Evolutionary conservation across 108 stramenopile species (phyloP).

Genomic region (Fragilariopsis cylindrus): DNA sequence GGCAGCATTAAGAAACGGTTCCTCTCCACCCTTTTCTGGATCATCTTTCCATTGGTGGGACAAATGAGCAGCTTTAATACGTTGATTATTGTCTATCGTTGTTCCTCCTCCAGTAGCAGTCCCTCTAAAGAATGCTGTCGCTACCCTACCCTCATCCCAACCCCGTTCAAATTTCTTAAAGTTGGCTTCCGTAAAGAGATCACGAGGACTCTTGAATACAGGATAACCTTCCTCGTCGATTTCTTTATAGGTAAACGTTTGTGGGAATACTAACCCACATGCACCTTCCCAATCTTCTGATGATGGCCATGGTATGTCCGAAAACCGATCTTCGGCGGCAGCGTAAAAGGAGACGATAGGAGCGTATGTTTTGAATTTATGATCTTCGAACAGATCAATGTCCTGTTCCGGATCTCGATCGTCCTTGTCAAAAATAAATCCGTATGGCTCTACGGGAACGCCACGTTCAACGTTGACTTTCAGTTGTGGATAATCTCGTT

Average conservation of each 20-base stretch:
- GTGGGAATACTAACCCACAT: slow-evolving; percentile 87
- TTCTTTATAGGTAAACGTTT: slow-evolving; percentile 74
- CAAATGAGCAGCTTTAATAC: slow-evolving; percentile 83
- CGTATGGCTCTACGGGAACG: slow-evolving; percentile 97
- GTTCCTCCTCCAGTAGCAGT: slow-evolving; percentile 98
- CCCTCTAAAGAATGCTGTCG: slow-evolving; percentile 98
- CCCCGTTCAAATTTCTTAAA: slow-evolving; percentile 93
- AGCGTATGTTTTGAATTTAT: slow-evolving; percentile 89
- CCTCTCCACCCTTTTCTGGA: slow-evolving; percentile 79
- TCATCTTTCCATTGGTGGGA: slow-evolving; percentile 89
- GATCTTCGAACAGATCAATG: slow-evolving; percentile 78
- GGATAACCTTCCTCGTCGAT: slow-evolving; percentile 70
- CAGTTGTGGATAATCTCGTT: slow-evolving; percentile 99
- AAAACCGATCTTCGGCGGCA: slow-evolving; percentile 82
- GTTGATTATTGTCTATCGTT: slow-evolving; percentile 95
- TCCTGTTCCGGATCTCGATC: slow-evolving; percentile 95
- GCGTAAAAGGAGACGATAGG: slow-evolving; percentile 98
- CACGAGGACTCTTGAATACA: slow-evolving; percentile 84
- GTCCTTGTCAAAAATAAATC: slow-evolving; percentile 97
- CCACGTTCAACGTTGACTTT: slow-evolving; percentile 88
- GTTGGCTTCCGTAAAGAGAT: slow-evolving; percentile 97
- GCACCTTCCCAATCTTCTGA: slow-evolving; percentile 99
- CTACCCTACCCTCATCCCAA: slow-evolving; percentile 92
- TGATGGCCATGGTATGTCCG: slow-evolving; percentile 98
- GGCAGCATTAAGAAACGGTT: slow-evolving; percentile 93